Evolutionary conservation across 768 basidiomycete species (phyloP), one percentile per base, ranked within the genome.

Genomic region (Leccinum boreale): DNA sequence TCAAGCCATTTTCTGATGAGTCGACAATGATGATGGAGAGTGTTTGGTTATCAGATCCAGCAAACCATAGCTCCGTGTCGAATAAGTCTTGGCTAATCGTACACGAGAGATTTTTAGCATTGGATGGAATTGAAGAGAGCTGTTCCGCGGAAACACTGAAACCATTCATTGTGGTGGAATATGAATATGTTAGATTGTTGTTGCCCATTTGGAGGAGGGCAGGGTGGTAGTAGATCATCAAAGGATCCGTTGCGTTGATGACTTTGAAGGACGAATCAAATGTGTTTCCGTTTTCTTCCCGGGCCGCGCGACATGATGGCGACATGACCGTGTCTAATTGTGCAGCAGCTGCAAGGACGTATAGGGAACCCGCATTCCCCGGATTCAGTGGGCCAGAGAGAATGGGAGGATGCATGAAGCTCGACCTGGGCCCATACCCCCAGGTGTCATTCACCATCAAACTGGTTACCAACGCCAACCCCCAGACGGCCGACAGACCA

Each of bases 111-210:
- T 46, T 36, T 35, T 58, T 57, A 3, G 52, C 59, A 49, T 6
- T 53, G 12, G 21, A 5, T 14, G 60, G 57, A 19, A 55, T 14
- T 11, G 57, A 44, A 7, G 29, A 52, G 8, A 57, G 26, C 6
- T 17, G 3, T 15, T 58, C 53, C 46, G 36, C 36, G 42, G 59
- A 61, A 21, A 61, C 15, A 23, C 57, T 45, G 56, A 54, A 61
- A 4, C 52, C 48, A 35, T 35, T 35, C 33, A 35, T 14, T 35
- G 33, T 35, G 33, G 33, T 35, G 33, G 33, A 35, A 35, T 35
- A 35, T 35, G 33, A 35, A 35, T 23, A n/a, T n/a, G n/a, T n/a
- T n/a, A n/a, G n/a, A n/a, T n/a, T n/a, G n/a, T n/a, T n/a, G n/a
- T n/a, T n/a, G n/a, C n/a, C n/a, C n/a, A n/a, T n/a, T n/a, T n/a